Percentiles rank a stretch among this genome's conserved stretches.
Conservation (phyloP, 192 early-diverging fungal genomes). For the Dimargaris verticillata region DNA sequence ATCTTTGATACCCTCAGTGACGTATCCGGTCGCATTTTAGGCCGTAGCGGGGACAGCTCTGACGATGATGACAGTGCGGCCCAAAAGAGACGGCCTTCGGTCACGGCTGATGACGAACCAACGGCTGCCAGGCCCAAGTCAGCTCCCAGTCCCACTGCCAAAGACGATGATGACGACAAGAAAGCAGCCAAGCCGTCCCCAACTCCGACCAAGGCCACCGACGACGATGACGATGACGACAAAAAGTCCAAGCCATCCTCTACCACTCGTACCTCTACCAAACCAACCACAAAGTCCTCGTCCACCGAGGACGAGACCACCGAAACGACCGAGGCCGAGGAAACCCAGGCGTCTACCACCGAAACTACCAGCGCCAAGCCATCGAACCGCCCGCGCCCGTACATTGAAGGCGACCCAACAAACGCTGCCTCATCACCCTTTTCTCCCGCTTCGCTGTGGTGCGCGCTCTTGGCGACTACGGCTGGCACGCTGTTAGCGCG, state of each 20-base stretch:
- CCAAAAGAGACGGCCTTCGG: neutral
- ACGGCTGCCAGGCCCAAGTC: neutral
- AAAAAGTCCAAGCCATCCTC: neutral
- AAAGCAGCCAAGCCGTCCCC: too few relatives aligned
- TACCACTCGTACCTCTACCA: neutral
- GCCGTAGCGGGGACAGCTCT: neutral
- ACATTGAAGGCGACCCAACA: neutral
- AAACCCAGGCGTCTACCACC: neutral
- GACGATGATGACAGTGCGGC: neutral
- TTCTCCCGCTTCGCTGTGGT: too few relatives aligned
- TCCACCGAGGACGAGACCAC: neutral
- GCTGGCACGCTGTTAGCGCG: too few relatives aligned
- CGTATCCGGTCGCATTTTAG: neutral
- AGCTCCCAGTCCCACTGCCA: neutral
- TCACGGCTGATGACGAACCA: neutral
- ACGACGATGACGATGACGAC: neutral
- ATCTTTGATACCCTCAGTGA: neutral
- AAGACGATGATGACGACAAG: neutral
- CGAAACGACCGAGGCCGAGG: neutral
- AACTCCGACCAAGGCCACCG: too few relatives aligned
- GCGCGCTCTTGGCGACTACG: too few relatives aligned
- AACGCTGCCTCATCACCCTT: too few relatives aligned
- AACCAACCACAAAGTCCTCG: neutral
- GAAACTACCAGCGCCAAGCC: neutral
- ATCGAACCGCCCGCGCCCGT: neutral